These are phyloP conservation scores for Pythium oligandrum DNA, from an alignment of 352 stramenopile species.

Conservation along the genomic window DNA sequence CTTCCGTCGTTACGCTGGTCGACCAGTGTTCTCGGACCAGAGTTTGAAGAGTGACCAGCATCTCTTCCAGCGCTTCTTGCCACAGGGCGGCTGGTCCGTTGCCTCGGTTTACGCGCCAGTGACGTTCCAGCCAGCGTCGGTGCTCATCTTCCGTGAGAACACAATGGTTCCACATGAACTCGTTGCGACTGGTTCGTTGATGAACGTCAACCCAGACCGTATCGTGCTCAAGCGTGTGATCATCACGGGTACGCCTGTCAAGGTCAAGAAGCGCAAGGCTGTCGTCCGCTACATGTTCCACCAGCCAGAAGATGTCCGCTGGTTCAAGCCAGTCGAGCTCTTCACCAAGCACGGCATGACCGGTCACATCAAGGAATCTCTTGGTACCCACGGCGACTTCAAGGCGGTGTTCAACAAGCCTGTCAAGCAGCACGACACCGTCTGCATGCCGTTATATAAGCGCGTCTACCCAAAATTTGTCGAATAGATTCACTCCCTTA, in stretches of 20 bases:
- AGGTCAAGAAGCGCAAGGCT: slow-evolving; percentile 97
- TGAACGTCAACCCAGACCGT: slow-evolving; percentile 96
- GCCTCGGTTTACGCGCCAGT: slow-evolving; percentile 89
- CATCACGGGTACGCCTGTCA: slow-evolving; percentile 97
- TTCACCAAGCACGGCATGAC: slow-evolving; percentile 97
- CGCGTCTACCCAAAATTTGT: slow-evolving; percentile 98
- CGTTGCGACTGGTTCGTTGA: slow-evolving; percentile 92
- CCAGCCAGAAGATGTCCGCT: slow-evolving; percentile 96
- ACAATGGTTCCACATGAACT: slow-evolving; percentile 48
- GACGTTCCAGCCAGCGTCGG: slow-evolving; percentile 95
- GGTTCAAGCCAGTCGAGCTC: slow-evolving; percentile 98
- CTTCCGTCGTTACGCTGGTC: slow-evolving; percentile 91
- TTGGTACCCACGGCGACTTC: slow-evolving; percentile 98
- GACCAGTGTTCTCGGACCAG: slow-evolving; percentile 96
- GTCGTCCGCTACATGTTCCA: slow-evolving; percentile 99
- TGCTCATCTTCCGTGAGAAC: slow-evolving; percentile 92
- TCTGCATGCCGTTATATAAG: slow-evolving; percentile 99
- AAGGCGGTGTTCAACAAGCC: slow-evolving; percentile 99
- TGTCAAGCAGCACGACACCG: slow-evolving; percentile 99
- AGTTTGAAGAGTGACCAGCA: slow-evolving; percentile 99
- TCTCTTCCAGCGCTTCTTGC: slow-evolving; percentile 98
- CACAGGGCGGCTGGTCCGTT: slow-evolving; percentile 87
- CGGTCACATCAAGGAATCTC: slow-evolving; percentile 97
- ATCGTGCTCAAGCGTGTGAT: slow-evolving; percentile 98
- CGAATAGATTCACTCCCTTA: slow-evolving; percentile 25